phyloP scores from a whole-genome alignment of 257 asterid species.

The Ehretia macrophylla region DNA sequence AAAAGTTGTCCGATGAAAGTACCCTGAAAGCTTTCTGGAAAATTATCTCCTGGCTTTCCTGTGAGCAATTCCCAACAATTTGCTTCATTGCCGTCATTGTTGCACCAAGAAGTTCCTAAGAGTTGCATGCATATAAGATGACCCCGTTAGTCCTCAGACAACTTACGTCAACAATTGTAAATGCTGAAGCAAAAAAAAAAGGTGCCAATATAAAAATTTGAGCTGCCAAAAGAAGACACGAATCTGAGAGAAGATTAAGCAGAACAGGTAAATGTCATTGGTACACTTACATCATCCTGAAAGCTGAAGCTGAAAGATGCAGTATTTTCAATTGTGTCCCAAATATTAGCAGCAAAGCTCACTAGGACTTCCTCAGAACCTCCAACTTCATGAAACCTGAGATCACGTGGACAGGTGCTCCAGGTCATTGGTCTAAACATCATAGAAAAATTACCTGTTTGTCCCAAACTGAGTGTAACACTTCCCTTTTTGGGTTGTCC shows the following conservation, averaged over 20 bases:
- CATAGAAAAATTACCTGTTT: neutral
- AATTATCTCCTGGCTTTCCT: constrained; percentile 59
- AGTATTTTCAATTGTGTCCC: constrained; percentile 52
- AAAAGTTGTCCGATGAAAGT: constrained; percentile 40
- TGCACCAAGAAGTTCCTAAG: constrained; percentile 67
- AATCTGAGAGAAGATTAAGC: neutral
- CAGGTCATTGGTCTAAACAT: constrained; percentile 13
- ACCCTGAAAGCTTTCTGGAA: constrained; percentile 46
- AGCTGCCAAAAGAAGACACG: neutral
- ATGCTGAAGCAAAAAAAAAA: too few relatives aligned
- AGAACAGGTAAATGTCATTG: constrained; percentile 12
- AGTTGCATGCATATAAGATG: constrained; percentile 10
- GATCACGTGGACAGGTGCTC: constrained; percentile 20
- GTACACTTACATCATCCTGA: constrained; percentile 38
- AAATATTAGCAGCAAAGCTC: constrained; percentile 52
- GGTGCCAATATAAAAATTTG: too few relatives aligned
- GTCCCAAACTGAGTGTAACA: too few relatives aligned
- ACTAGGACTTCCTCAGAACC: constrained; percentile 65
- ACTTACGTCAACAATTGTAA: neutral
- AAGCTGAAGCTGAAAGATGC: constrained; percentile 28
- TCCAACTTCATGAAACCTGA: constrained; percentile 59
- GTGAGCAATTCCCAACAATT: constrained; percentile 65
- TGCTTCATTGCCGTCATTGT: constrained; percentile 68
- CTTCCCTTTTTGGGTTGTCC: too few relatives aligned
- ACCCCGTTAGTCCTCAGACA: neutral